Base-by-base conservation (phyloP, 2,329 filamentous ascomycete genomes). In the Trichoderma endophyticum region DNA sequence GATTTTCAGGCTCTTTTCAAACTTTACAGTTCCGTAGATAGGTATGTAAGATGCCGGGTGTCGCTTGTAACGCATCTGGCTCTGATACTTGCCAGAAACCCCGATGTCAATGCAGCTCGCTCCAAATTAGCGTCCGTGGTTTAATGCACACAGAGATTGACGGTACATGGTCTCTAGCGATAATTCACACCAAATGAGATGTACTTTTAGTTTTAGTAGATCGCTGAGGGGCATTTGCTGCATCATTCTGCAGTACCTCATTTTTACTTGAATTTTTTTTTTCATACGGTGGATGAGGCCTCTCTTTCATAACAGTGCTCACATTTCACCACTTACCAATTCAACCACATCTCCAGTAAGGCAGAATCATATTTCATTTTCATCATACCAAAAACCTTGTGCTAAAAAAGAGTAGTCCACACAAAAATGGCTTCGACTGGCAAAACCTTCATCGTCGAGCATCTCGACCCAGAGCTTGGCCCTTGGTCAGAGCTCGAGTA, bases 401-500 rank as follows among this genome's bases (percentile, higher is more conserved):
- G 3, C 24, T 14, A 2, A 6, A 8, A 48, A n/a, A 18, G 6
- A 9, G 11, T 5, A 2, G 18, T 3, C 43, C 18, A n/a, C 56
- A 30, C 39, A 24, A 6, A 72, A 63, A 86, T 86, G 83, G 77
- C 82, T 24, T 73, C 79, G 56, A 75, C 74, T 21, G 80, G 81
- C 75, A 93, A 94, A 82, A 95, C 90, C 57, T 98, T 96, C 83
- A 93, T 98, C 78, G 95, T 98, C 77, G 95, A 98, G 85, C 95
- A 99, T 83, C 90, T 99, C 75, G 96, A 99, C 84, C 91, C 93
- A 54, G 96, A 99, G 82, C 88, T 99, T 34, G 96, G 97, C 39
- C 89, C 90, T 54, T 99, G 96, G 96, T 98, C 96, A 28, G 90
- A 93, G 75, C 89, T 98, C 68, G 96, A 99, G 84, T 99, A 99